phyloP scores from a whole-genome alignment of 2,329 filamentous ascomycete genomes.

The Aotearoamyces nothofagi region DNA sequence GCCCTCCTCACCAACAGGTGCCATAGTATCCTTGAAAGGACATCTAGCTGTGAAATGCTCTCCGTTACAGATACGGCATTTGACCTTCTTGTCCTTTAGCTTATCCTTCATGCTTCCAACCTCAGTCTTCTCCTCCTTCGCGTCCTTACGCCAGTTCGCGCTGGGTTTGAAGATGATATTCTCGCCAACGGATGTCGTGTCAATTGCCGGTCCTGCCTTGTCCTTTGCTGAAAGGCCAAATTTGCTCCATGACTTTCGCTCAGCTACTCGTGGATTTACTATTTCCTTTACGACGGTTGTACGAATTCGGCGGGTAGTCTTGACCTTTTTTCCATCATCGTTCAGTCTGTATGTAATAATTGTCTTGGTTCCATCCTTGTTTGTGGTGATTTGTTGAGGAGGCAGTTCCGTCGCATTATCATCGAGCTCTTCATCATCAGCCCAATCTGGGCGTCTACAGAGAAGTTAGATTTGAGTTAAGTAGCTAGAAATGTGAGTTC shows the following conservation, averaged over 20 bases:
- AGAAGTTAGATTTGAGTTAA: conserved; percentile 8
- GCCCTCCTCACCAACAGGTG: conserved; percentile 54
- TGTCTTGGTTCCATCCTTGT: conserved; percentile 98
- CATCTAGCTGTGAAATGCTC: conserved; percentile 99
- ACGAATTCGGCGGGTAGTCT: conserved; percentile 91
- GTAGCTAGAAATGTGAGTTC: conserved; percentile 9
- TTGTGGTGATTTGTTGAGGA: conserved; percentile 74
- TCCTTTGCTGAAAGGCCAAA: conserved; percentile 87
- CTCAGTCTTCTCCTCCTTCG: conserved; percentile 67
- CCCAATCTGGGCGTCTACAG: conserved; percentile 52
- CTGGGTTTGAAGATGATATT: conserved; percentile 95
- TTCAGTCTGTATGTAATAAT: conserved; percentile 81
- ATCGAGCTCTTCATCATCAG: conserved; percentile 78
- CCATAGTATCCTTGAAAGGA: conserved; percentile 99
- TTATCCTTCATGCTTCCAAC: conserved; percentile 64
- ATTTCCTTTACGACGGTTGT: conserved; percentile 82
- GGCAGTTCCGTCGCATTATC: conserved; percentile 65
- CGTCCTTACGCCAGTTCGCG: conserved; percentile 85
- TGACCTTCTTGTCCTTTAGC: conserved; percentile 98
- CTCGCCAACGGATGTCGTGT: conserved; percentile 89
- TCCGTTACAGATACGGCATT: conserved; percentile 96
- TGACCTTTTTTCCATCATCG: conserved; percentile 89
- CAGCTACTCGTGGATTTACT: conserved; percentile 92
- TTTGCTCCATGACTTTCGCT: conserved; percentile 85
- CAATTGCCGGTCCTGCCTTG: conserved; percentile 62